These are phyloP conservation scores for Pseudonitzschia pungens DNA, from an alignment of 108 stramenopile species.

Conservation along the genomic window DNA sequence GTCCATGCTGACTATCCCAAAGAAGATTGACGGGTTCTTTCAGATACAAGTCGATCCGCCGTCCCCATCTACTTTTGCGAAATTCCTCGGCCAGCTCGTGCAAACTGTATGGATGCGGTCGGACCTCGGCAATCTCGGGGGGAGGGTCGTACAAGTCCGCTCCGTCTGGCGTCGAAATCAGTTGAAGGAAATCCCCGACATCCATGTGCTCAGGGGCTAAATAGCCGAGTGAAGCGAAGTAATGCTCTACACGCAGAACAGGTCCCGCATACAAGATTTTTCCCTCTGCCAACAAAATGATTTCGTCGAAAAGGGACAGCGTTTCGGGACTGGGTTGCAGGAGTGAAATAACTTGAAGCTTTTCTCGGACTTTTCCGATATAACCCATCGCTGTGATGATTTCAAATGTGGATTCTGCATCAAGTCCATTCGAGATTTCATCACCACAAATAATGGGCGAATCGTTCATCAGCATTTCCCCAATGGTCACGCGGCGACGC, in stretches of 20 bases:
- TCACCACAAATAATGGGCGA: constrained; percentile 77
- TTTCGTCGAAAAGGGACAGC: constrained; percentile 85
- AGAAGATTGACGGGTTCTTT: constrained; percentile 21
- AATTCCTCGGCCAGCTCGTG: constrained; percentile 61
- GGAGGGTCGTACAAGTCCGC: constrained; percentile 35
- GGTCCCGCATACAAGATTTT: constrained; percentile 85
- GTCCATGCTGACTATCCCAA: constrained; percentile 28
- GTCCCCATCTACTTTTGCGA: constrained; percentile 41
- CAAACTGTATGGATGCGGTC: constrained; percentile 32
- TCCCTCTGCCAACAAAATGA: constrained; percentile 83
- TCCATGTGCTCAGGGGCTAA: constrained; percentile 65
- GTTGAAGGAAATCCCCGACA: constrained; percentile 82
- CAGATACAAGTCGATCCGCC: constrained; percentile 24
- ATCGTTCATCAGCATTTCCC: constrained; percentile 76
- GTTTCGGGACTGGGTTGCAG: constrained; percentile 94
- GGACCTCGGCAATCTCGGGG: constrained; percentile 24
- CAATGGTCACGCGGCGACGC: constrained; percentile 77
- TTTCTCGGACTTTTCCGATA: constrained; percentile 41
- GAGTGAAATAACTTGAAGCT: constrained; percentile 73
- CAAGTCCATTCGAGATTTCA: constrained; percentile 88
- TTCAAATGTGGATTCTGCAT: constrained; percentile 74
- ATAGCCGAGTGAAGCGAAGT: constrained; percentile 78
- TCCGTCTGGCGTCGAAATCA: constrained; percentile 57
- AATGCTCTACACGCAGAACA: constrained; percentile 60
- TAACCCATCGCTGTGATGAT: constrained; percentile 41